A percentile compares a stretch with the other conserved stretches of the same genome.
phyloP scores from a whole-genome alignment of 2,329 filamentous ascomycete species.

The Monosporascus sp. region DNA sequence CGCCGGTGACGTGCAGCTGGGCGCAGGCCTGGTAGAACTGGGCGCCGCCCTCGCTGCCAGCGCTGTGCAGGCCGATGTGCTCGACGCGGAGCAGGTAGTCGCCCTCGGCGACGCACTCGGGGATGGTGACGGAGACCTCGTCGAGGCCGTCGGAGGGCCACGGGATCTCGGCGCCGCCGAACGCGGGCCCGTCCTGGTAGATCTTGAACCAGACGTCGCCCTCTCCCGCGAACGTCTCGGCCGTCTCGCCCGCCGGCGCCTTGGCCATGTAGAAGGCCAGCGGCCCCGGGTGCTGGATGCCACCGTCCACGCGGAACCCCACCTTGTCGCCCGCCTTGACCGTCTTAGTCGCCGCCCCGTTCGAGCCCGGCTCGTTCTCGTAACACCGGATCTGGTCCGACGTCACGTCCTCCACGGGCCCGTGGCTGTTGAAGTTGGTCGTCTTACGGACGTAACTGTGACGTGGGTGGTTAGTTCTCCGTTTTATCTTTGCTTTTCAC shows the following conservation, averaged over 20 bases:
- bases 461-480: background rate
- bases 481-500: background rate
- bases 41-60: conserved; percentile 20
- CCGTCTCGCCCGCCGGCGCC: conserved; percentile 19
- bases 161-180: conserved; percentile 10
- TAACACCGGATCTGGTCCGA: conserved; percentile 31
- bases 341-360: conserved; percentile 25
- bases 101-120: conserved; percentile 25
- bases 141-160: conserved; percentile 14
- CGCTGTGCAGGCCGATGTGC: conserved; percentile 28
- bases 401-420: conserved; percentile 28
- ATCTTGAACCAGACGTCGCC: conserved; percentile 28
- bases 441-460: conserved; percentile 26
- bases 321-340: conserved; percentile 30
- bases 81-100: conserved; percentile 31
- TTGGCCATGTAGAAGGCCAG: conserved; percentile 25
- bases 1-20: conserved; percentile 24
- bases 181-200: conserved; percentile 20
- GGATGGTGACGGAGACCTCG: conserved; percentile 23
- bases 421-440: conserved; percentile 32
- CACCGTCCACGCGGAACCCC: conserved; percentile 29
- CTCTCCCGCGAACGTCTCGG: conserved; percentile 20
- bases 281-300: conserved; percentile 25
- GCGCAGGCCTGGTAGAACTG: conserved; percentile 28
- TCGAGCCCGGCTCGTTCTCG: conserved; percentile 22